Evolutionary conservation across 192 early-diverging fungal genomes (phyloP).

Genomic region (Entomortierella chlamydospora): DNA sequence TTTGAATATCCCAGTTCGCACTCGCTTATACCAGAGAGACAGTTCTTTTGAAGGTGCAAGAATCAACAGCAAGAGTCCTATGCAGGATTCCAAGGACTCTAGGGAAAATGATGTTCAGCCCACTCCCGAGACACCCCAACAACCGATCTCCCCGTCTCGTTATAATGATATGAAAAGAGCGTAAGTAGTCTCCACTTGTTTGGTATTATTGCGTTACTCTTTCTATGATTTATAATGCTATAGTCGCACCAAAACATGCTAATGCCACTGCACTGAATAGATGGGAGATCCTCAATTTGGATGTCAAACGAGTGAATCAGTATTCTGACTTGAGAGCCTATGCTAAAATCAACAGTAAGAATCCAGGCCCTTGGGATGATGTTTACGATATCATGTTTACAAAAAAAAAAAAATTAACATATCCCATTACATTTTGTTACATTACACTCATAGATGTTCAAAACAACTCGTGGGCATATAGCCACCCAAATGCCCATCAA

Average conservation of each 20-base stretch:
- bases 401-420: not conserved
- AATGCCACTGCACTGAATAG: slow-evolving; percentile 1
- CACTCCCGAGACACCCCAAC: not conserved
- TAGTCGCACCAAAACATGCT: no score
- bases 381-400: not conserved
- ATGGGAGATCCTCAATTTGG: slow-evolving; percentile 51
- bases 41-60: not conserved
- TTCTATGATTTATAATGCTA: no score
- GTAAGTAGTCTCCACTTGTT: no score
- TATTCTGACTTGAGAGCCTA: slow-evolving; percentile 41
- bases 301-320: slow-evolving; percentile 37
- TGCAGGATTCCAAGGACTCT: not conserved
- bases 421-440: no score
- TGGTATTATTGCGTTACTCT: no score
- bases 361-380: not conserved
- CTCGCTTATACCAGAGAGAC: not conserved
- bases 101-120: not conserved
- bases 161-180: slow-evolving; percentile 41
- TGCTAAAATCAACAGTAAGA: slow-evolving; percentile 34
- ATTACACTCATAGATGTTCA: slow-evolving; percentile 8
- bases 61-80: not conserved
- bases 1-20: slow-evolving; percentile 11
- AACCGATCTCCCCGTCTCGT: slow-evolving; percentile 11
- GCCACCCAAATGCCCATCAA: slow-evolving; percentile 28
- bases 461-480: slow-evolving; percentile 40